Base-by-base conservation (phyloP, 192 early-diverging fungal species). In the Backusella morwellensis region DNA sequence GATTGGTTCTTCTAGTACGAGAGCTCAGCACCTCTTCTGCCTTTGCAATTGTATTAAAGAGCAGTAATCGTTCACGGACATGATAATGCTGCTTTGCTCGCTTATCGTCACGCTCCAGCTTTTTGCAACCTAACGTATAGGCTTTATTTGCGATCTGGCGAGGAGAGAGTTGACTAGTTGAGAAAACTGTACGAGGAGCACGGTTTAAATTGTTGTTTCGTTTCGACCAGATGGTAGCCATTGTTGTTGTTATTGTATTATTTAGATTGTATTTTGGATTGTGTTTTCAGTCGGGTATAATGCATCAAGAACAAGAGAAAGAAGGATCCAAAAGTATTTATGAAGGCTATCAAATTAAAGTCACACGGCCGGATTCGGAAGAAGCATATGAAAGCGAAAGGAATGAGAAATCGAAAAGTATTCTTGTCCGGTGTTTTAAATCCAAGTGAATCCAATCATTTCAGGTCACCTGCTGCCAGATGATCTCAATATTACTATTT, bases 71-170 rank as follows among this genome's bases (percentile, higher is more conserved):
- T 56, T 79, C 78, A 19, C 78, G 42, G 6, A 79, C 36, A 40
- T 35, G 67, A 56, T 79, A 79, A 1, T 56, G 54, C 35, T 56
- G 78, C 50, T 75, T 74, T 34, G 29, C n/a, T 12, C 73, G 54
- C 59, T 35, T 66, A 41, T 79, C 78, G 66, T 79, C 78, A 70
- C 78, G 73, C 68, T 79, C 78, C 35, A 79, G 52, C 23, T 79
- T 79, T 19, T 79, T 79, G 54, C 68, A 75, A 11, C 70, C 78
- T 36, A 79, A 36, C 2, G 36, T 75, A 41, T 75, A 50, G 6
- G 78, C 73, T 71, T 73, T 73, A 35, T 38, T 79, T 50, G 78
- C 78, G 36, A 79, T 68, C 35, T 79, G 78, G 6, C 78, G 73
- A 36, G 78, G 78, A 17, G 78, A 79, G 29, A 75, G 34, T 40